Evolutionary conservation across 768 basidiomycete species (phyloP).

Genomic region (Sarcodon aspratus): DNA sequence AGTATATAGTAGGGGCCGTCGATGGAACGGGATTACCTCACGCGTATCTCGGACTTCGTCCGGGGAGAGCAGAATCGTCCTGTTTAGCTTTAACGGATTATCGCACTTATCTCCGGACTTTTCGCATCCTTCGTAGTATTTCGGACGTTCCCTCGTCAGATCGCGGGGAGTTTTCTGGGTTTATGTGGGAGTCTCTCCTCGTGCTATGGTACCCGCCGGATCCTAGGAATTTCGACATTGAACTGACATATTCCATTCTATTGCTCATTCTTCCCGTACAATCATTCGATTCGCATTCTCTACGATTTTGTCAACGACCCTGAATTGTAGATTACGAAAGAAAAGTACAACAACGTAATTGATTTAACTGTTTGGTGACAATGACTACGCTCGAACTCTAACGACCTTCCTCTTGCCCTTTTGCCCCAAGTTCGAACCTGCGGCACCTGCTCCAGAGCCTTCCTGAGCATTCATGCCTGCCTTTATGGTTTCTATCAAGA

Average conservation of each 20-base stretch:
- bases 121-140: constrained; percentile 6
- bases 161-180: constrained; percentile 30
- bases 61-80: constrained; percentile 18
- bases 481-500: constrained; percentile 76
- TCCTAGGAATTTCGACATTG: constrained; percentile 3
- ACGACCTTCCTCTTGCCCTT: constrained; percentile 80
- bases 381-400: constrained; percentile 41
- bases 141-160: constrained; percentile 26
- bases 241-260: not conserved
- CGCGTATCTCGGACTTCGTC: constrained; percentile 38
- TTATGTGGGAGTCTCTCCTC: constrained; percentile 11
- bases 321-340: too few species aligned
- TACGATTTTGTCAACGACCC: too few species aligned
- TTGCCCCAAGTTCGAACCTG: constrained; percentile 24
- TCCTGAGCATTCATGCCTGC: constrained; percentile 70
- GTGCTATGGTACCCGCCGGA: not conserved
- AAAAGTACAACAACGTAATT: too few species aligned
- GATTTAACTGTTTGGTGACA: not conserved
- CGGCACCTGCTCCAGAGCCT: constrained; percentile 24
- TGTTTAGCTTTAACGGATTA: constrained; percentile 13
- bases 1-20: constrained; percentile 37
- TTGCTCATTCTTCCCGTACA: not conserved
- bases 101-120: too few species aligned
- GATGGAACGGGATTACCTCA: constrained; percentile 49
- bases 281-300: too few species aligned